Evolutionary conservation across 768 basidiomycete species (phyloP).

Genomic region (Cystobasidium onofrii): DNA sequence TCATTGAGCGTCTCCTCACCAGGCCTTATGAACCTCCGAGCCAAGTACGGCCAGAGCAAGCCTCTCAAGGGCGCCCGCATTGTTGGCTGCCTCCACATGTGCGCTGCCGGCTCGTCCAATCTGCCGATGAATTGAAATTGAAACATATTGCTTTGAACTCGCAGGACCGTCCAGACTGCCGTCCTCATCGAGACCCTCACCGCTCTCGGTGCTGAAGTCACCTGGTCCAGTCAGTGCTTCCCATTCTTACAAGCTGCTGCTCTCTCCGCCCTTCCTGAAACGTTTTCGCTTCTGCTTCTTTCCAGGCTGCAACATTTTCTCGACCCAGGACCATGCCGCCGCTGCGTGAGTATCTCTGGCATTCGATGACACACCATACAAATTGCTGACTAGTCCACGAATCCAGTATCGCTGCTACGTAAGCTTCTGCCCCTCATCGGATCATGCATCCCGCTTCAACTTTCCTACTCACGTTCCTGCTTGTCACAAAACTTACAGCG

Average conservation of each 20-base stretch:
- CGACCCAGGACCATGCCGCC: conserved; percentile 98
- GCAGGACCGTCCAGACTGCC: conserved; percentile 94
- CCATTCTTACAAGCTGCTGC: background rate
- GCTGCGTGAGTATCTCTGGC: conserved; percentile 57
- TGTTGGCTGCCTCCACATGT: conserved; percentile 98
- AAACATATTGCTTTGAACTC: conserved; percentile 16
- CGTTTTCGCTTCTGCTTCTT: background rate
- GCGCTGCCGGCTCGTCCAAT: conserved; percentile 42
- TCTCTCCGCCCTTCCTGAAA: conserved; percentile 1
- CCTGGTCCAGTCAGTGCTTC: conserved; percentile 65
- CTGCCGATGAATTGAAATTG: conserved; percentile 19
- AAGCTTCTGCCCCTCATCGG: conserved; percentile 13
- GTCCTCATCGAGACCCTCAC: conserved; percentile 97
- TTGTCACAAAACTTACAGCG: conserved; percentile 65
- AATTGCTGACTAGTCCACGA: background rate
- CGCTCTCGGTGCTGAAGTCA: conserved; percentile 88
- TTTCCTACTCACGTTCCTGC: conserved; percentile 1
- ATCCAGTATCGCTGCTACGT: conserved; percentile 28
- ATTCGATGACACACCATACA: too few species aligned
- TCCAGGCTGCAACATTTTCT: conserved; percentile 75
- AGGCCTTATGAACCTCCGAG: conserved; percentile 61
- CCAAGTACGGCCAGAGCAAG: conserved; percentile 65
- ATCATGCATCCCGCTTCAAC: conserved; percentile 4
- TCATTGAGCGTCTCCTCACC: conserved; percentile 52
- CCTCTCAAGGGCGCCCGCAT: conserved; percentile 92